Conservation (phyloP, 345 rosid genomes). For the Bruguiera parviflora region DNA sequence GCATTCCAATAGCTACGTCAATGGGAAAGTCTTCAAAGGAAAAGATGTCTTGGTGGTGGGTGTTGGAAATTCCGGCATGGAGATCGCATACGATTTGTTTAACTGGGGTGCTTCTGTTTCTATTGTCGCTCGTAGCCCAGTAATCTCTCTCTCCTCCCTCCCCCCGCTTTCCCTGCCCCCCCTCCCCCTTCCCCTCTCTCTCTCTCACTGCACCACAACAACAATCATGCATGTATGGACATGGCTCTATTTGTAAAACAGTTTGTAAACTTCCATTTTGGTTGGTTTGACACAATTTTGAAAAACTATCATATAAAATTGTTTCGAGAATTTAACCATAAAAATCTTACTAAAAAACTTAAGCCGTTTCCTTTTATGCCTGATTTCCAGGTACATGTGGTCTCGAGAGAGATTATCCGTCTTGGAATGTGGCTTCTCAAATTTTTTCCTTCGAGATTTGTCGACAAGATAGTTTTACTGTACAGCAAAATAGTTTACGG, state of each 20-base stretch:
- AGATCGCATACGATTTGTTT: slow-evolving; percentile 19
- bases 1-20: slow-evolving; percentile 19
- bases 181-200: not conserved
- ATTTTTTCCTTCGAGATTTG: slow-evolving; percentile 14
- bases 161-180: no score
- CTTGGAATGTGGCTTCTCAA: slow-evolving; percentile 30
- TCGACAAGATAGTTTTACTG: slow-evolving; percentile 13
- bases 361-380: not conserved
- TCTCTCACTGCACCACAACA: not conserved
- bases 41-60: slow-evolving; percentile 29
- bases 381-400: slow-evolving; percentile 19
- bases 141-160: not conserved
- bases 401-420: slow-evolving; percentile 17
- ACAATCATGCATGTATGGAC: no score
- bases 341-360: not conserved
- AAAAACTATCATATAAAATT: not conserved
- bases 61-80: slow-evolving; percentile 34
- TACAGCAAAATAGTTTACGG: slow-evolving; percentile 8
- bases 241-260: no score
- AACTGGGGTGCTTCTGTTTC: slow-evolving; percentile 3
- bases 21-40: slow-evolving; percentile 2
- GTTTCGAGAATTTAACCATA: not conserved
- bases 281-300: no score
- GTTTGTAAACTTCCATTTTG: no score
- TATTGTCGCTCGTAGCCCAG: slow-evolving; percentile 18